phyloP scores from a whole-genome alignment of 345 rosid genomes.

The Rhizophora mangle region DNA sequence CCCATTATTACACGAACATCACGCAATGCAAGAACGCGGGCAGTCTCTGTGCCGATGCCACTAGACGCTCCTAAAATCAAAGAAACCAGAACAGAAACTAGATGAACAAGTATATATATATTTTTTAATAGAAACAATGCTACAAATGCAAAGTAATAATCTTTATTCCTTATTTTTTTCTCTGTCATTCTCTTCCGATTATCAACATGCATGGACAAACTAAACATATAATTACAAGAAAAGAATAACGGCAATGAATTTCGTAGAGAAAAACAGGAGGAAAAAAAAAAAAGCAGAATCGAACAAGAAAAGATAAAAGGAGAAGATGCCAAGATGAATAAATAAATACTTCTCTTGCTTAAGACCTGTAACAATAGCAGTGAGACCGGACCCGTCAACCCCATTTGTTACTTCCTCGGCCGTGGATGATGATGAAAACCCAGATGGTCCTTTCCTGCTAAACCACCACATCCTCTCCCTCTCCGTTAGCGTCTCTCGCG shows the following conservation, averaged over 20 bases:
- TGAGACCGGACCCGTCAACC: constrained; percentile 67
- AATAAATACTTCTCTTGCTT: neutral
- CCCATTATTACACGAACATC: constrained; percentile 73
- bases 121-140: neutral
- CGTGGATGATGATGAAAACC: constrained; percentile 70
- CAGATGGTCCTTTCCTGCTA: constrained; percentile 59
- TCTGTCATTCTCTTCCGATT: too few species aligned
- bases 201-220: too few species aligned
- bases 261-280: neutral
- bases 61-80: constrained; percentile 62
- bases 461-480: constrained; percentile 49
- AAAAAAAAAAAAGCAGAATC: neutral
- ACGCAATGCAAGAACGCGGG: constrained; percentile 71
- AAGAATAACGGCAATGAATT: too few species aligned
- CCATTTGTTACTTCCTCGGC: constrained; percentile 83
- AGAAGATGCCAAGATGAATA: neutral
- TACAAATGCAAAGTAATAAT: too few species aligned
- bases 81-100: neutral
- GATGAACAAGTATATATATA: neutral
- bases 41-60: constrained; percentile 70
- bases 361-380: constrained; percentile 76
- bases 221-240: too few species aligned
- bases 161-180: too few species aligned
- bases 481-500: too few species aligned
- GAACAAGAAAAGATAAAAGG: neutral